phyloP scores from a whole-genome alignment of 352 stramenopile species.

The Pilasporangium apinafurcum region DNA sequence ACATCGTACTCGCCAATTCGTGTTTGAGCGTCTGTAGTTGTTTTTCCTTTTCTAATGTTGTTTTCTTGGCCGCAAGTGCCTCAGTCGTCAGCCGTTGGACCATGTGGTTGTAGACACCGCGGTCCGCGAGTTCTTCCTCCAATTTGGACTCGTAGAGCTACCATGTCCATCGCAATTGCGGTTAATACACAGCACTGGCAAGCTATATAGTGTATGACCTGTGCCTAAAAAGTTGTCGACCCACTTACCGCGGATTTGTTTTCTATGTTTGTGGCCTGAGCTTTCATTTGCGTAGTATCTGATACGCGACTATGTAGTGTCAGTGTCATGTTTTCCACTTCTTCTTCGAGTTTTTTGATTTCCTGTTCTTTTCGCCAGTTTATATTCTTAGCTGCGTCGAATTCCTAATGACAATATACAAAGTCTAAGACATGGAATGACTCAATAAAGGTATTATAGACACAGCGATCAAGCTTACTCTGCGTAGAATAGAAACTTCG shows the following conservation, averaged over 20 bases:
- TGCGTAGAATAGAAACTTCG: slow-evolving; percentile 55
- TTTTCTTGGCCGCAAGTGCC: slow-evolving; percentile 55
- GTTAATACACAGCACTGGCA: not conserved
- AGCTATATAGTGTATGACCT: no score
- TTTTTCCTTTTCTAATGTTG: slow-evolving; percentile 56
- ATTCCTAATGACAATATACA: slow-evolving; percentile 27
- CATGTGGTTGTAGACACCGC: slow-evolving; percentile 80
- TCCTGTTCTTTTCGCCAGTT: slow-evolving; percentile 69
- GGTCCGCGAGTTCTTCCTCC: slow-evolving; percentile 62
- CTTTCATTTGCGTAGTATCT: slow-evolving; percentile 49
- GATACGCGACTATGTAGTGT: slow-evolving; percentile 55
- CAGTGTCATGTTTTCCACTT: slow-evolving; percentile 68
- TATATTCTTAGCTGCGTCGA: slow-evolving; percentile 55
- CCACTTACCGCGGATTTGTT: slow-evolving; percentile 65
- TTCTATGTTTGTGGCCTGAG: slow-evolving; percentile 60
- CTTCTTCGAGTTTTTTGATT: slow-evolving; percentile 74
- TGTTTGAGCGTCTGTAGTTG: slow-evolving; percentile 42
- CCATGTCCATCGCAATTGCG: no score
- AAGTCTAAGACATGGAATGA: not conserved
- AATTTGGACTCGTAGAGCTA: slow-evolving; percentile 77
- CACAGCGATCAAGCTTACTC: slow-evolving; percentile 21
- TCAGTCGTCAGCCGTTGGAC: slow-evolving; percentile 66
- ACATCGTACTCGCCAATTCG: slow-evolving; percentile 46
- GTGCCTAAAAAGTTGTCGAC: no score
- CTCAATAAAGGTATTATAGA: not conserved